These are phyloP conservation scores for Nepenthes mirabilis DNA, from an alignment of 148 eudicot genomes.

Conservation along the genomic window DNA sequence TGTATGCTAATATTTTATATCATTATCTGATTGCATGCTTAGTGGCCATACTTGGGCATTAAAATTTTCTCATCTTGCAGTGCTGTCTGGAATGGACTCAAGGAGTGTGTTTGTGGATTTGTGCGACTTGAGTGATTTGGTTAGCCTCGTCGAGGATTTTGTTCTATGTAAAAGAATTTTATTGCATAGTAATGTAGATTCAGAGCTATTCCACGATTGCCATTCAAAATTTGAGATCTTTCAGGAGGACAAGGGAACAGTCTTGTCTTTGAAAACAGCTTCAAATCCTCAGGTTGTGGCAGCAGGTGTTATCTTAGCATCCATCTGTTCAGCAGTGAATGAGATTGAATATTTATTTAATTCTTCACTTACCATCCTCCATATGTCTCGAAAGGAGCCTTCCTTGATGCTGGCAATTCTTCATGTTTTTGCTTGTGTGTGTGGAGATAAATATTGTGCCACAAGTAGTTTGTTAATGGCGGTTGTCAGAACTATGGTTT, in stretches of 20 bases:
- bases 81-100: slow-evolving; percentile 23
- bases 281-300: slow-evolving; percentile 35
- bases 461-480: slow-evolving; percentile 15
- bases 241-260: slow-evolving; percentile 15
- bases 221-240: slow-evolving; percentile 18
- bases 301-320: slow-evolving; percentile 47
- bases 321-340: slow-evolving; percentile 46
- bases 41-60: background rate
- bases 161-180: slow-evolving; percentile 33
- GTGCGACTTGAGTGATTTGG: slow-evolving; percentile 33
- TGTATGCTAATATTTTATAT: background rate
- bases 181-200: slow-evolving; percentile 11
- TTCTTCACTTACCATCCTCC: slow-evolving; percentile 36
- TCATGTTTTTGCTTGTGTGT: slow-evolving; percentile 55
- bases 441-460: slow-evolving; percentile 34
- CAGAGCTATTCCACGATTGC: slow-evolving; percentile 10
- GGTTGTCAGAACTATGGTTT: slow-evolving; percentile 46
- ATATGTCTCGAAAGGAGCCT: slow-evolving; percentile 19
- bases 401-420: slow-evolving; percentile 34
- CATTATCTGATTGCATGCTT: background rate
- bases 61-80: slow-evolving; percentile 24
- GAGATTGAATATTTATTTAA: slow-evolving; percentile 46
- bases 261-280: slow-evolving; percentile 27
- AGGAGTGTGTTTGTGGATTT: slow-evolving; percentile 32
- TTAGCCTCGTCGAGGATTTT: slow-evolving; percentile 55